Evolutionary conservation across 192 early-diverging fungal species (phyloP).

Genomic region (Coemansia sp.): DNA sequence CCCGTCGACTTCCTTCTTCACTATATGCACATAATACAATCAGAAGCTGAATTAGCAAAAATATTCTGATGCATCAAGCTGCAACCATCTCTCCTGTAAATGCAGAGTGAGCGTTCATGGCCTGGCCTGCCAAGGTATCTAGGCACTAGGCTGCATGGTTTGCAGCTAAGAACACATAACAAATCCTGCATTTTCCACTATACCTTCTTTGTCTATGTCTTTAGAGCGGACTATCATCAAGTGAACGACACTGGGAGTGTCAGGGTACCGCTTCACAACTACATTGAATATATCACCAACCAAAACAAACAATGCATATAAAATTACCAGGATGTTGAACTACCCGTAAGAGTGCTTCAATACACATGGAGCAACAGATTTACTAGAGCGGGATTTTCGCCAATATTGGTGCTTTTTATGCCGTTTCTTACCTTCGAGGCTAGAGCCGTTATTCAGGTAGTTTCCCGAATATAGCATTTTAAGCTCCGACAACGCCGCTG

Average conservation of each 20-base stretch:
- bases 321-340: too few relatives aligned
- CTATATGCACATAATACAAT: conserved; percentile 16
- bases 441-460: conserved; percentile 39
- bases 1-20: conserved; percentile 39
- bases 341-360: too few relatives aligned
- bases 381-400: neutral
- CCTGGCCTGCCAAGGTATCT: conserved; percentile 1
- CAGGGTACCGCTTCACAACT: conserved; percentile 20
- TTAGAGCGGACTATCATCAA: conserved; percentile 20
- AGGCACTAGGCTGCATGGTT: neutral
- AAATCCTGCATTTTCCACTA: neutral
- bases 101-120: too few relatives aligned
- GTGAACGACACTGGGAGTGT: conserved; percentile 18
- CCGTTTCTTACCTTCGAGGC: conserved; percentile 26
- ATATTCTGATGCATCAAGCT: too few relatives aligned
- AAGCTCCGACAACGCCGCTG: conserved; percentile 25
- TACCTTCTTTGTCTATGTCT: conserved; percentile 25
- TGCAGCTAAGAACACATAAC: neutral
- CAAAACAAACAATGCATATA: neutral
- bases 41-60: neutral
- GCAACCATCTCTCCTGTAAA: too few relatives aligned
- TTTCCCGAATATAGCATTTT: conserved; percentile 43
- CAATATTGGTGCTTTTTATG: neutral
- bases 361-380: too few relatives aligned
- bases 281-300: conserved; percentile 7